Conservation (phyloP, 257 asterid species). For the Salvia splendens region DNA sequence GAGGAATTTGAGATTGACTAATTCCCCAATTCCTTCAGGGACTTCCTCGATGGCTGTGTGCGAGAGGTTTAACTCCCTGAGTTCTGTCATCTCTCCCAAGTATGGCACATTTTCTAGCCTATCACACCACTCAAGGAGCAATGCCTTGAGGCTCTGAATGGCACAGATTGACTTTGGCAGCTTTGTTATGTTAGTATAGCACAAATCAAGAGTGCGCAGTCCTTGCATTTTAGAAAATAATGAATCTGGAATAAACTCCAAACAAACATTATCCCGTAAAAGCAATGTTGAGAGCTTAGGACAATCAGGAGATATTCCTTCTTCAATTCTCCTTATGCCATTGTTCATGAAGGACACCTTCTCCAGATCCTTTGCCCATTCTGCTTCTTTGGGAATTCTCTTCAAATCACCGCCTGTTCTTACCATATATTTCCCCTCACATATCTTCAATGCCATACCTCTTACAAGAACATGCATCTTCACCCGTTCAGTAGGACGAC, state of each 20-base stretch:
- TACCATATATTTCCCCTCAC: too few relatives aligned
- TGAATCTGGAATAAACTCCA: not conserved
- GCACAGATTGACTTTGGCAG: not conserved
- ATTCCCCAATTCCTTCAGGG: conserved; percentile 1
- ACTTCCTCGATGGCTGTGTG: not conserved
- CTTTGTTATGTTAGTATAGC: not conserved
- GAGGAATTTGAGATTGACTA: not conserved
- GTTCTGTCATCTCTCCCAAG: too few relatives aligned
- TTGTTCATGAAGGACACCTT: too few relatives aligned
- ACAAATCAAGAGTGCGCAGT: conserved; percentile 19
- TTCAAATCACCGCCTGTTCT: not conserved
- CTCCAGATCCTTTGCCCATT: conserved; percentile 8
- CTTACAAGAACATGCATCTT: too few relatives aligned
- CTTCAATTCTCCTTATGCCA: not conserved
- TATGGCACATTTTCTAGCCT: too few relatives aligned
- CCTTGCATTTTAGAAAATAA: conserved; percentile 13
- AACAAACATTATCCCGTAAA: not conserved
- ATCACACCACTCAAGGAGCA: too few relatives aligned
- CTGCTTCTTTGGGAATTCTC: not conserved
- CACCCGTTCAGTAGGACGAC: not conserved
- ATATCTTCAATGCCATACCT: too few relatives aligned
- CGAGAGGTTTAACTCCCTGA: too few relatives aligned
- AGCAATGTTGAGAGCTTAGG: conserved; percentile 19
- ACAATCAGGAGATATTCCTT: conserved; percentile 26
- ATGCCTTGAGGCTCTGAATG: too few relatives aligned